Evolutionary conservation across 305 asterid species (phyloP), one percentile per base, ranked within the genome.

Genomic region (Solanum hybrid): DNA sequence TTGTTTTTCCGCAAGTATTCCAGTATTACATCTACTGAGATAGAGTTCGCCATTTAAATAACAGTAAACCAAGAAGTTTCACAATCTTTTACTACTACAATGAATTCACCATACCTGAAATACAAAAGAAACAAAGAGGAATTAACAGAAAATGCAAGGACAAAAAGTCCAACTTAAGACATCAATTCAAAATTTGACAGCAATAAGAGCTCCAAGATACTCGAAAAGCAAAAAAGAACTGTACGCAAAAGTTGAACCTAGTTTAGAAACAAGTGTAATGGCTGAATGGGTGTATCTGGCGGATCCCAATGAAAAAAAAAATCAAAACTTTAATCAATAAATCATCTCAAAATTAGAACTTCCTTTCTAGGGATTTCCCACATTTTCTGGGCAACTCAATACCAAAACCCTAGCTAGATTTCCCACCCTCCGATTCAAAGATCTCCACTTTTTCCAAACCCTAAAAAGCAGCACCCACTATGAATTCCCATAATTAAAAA

Each of bases 1-100:
- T 97, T 96, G 91, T 98, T 98, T 95, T 93, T 93, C 90, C 90
- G 93, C 90, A 98, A 89, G 91, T 92, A 96, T 77, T 97, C 99
- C 92, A 98, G 87, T 90, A 98, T 95, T 89, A 90, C 94, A 92
- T 98, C 98, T 82, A 98, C 96, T 14, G 94, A 93, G 92, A 93
- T 90, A 20, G 97, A 93, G 91, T 97, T 98, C 51, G 93, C 98
- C 98, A 98, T 98, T 91, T 86, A 91, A 86, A 89, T 32, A 51
- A 87, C 34, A 26, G 88, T 85, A 34, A 45, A 72, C 61, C 7
- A 88, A 88, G 82, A 57, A 90, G 88, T 91, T 91, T 77, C 51
- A 81, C 91, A 89, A 65, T 89, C 85, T 87, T 92, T 83, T 89
- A 89, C 78, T 86, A 91, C 94, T 90, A 89, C 61, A 92, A 94